Percentiles rank a stretch among this genome's conserved stretches.
Conservation (phyloP, 306 rosid genomes). For the Canavalia ensiformis region DNA sequence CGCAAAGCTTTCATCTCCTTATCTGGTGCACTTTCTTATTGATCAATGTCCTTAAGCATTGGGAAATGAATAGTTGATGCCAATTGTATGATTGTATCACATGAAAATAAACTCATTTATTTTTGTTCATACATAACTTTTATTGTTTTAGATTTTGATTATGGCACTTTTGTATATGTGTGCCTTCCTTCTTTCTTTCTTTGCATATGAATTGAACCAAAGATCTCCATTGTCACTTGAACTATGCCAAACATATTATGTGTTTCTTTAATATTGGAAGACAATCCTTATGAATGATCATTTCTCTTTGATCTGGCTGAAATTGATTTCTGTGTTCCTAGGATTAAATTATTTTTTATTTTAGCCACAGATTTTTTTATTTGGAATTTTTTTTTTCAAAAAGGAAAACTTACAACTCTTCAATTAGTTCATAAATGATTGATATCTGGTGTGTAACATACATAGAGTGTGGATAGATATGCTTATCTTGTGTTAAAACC, state of each 20-base stretch:
- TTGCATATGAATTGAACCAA: slow-evolving; percentile 5
- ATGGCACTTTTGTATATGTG: background rate
- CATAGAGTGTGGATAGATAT: background rate
- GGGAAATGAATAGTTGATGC: slow-evolving; percentile 36
- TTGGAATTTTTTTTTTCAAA: background rate
- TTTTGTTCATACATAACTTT: background rate
- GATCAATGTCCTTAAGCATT: slow-evolving; percentile 25
- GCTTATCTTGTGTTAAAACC: slow-evolving; percentile 22
- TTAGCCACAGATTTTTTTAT: slow-evolving; percentile 3
- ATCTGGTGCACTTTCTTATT: slow-evolving; percentile 26
- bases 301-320: slow-evolving; percentile 21
- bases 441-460: slow-evolving; percentile 15
- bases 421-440: slow-evolving; percentile 8
- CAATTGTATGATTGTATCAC: slow-evolving; percentile 16
- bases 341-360: slow-evolving; percentile 13
- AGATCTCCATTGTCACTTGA: slow-evolving; percentile 15
- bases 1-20: slow-evolving; percentile 19
- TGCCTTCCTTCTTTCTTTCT: background rate
- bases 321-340: slow-evolving; percentile 8
- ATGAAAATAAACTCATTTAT: slow-evolving; percentile 20
- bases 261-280: slow-evolving; percentile 18
- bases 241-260: background rate
- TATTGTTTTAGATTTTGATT: slow-evolving; percentile 27
- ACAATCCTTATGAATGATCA: background rate
- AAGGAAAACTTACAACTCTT: slow-evolving; percentile 28